phyloP scores from a whole-genome alignment of 148 eudicot genomes.

The Heliosperma pusillum region DNA sequence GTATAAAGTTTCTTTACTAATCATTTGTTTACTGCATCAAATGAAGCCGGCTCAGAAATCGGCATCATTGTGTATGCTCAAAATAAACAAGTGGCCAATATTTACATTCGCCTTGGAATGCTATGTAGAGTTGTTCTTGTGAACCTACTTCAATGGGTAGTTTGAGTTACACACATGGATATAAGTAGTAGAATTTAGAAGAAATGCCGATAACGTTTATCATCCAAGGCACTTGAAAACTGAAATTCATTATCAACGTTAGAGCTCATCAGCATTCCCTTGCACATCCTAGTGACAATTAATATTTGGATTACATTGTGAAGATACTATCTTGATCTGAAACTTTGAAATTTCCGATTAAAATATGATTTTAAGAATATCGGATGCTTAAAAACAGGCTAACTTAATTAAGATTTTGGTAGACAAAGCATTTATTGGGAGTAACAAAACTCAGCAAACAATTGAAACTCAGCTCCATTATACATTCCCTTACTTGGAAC shows the following conservation, averaged over 20 bases:
- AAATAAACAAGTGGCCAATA: too few relatives aligned
- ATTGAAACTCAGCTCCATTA: conserved; percentile 38
- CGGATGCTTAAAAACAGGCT: neutral
- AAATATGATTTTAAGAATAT: neutral
- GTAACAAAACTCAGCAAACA: conserved; percentile 5
- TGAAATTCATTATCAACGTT: neutral
- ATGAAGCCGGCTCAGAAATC: too few relatives aligned
- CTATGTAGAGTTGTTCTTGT: neutral
- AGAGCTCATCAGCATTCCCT: neutral
- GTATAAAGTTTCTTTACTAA: too few relatives aligned
- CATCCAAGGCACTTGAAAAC: neutral
- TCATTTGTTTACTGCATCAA: too few relatives aligned
- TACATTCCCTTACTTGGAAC: conserved; percentile 19
- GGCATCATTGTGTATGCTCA: neutral
- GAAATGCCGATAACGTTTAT: neutral
- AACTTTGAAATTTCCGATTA: neutral
- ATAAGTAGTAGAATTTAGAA: too few relatives aligned
- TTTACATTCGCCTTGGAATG: too few relatives aligned
- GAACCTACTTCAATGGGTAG: neutral
- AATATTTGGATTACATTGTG: too few relatives aligned
- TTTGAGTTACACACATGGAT: neutral
- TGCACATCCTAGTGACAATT: too few relatives aligned
- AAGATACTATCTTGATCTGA: neutral
- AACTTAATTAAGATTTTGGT: neutral
- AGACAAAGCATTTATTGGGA: neutral